These are phyloP conservation scores for Nothophytophthora sp. DNA, from an alignment of 352 stramenopile species.

Conservation along the genomic window DNA sequence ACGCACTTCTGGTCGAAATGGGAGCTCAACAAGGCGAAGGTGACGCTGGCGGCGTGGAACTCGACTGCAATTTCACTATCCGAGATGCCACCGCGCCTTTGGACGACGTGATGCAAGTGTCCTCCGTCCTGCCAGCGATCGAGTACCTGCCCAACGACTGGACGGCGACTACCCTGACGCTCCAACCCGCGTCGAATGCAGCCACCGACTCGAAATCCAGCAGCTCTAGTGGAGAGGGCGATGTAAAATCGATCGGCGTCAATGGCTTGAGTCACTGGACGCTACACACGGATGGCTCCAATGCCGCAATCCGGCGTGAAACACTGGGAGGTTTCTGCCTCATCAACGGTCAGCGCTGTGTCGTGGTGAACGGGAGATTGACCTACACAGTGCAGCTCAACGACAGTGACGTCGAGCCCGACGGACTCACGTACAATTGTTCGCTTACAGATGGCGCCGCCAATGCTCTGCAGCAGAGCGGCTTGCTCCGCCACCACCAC, in stretches of 20 bases:
- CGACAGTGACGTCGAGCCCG: conserved; percentile 36
- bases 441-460: conserved; percentile 27
- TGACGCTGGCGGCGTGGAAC: neutral
- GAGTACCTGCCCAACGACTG: conserved; percentile 5
- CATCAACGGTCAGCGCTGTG: conserved; percentile 35
- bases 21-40: neutral
- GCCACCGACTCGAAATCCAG: no score
- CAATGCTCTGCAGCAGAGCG: conserved; percentile 21
- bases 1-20: neutral
- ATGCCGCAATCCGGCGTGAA: neutral
- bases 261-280: conserved; percentile 1
- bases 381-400: conserved; percentile 45
- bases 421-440: conserved; percentile 35
- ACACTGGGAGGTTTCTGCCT: conserved; percentile 30
- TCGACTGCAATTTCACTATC: neutral
- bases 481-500: conserved; percentile 23
- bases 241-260: no score
- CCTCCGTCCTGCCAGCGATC: neutral
- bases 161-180: conserved; percentile 6
- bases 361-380: conserved; percentile 24
- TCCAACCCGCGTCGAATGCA: neutral
- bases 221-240: no score
- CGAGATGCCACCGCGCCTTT: no score
- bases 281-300: conserved; percentile 1
- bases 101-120: neutral